Evolutionary conservation across 495 filamentous ascomycete genomes (phyloP), one percentile per base, ranked within the genome.

Genomic region (Neurospora terricola): DNA sequence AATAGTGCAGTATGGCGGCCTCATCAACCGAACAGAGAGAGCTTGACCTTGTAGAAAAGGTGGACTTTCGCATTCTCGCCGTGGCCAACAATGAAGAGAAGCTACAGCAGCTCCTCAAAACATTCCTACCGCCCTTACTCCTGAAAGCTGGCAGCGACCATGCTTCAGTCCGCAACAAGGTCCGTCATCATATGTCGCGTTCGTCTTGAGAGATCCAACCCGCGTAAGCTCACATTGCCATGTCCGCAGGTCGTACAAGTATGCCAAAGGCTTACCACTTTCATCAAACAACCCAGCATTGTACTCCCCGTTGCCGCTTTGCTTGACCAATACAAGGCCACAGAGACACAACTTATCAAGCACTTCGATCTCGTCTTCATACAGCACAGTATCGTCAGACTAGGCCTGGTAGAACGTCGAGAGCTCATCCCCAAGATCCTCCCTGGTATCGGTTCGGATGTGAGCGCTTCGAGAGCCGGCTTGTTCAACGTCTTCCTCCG

Each of bases 351-450:
- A 3, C 86, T 97, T 8, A 87, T 99, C 70, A 89, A 92, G 73
- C 92, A 97, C 78, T 93, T 97, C 80, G 96, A 98, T 83, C 80
- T 98, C 70, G 84, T 91, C 38, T 97, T 96, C 81, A 90, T 97
- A 38, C 93, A 96, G 77, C 92, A 96, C 79, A 94, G 95, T 40
- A 84, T 98, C 59, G 86, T 88, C 54, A 89, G 94, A 36, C 83
- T 99, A 12, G 80, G 81, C 76, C 84, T 74, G 70, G 82, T 73
- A 8, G 81, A 83, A 54, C 78, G 85, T 69, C 79, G 80, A 43
- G 88, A 90, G 11, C 84, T 98, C 27, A 81, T 97, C 8, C 89
- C 94, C 12, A 85, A 87, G 4, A 82, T 94, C 21, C 82, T 97
- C 34, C 86, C 89, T 76, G 92, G 91, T 45, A 91, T 98, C 54